These are phyloP conservation scores for Piper betle DNA, from an alignment of 164 flowering plant genomes.

Conservation along the genomic window DNA sequence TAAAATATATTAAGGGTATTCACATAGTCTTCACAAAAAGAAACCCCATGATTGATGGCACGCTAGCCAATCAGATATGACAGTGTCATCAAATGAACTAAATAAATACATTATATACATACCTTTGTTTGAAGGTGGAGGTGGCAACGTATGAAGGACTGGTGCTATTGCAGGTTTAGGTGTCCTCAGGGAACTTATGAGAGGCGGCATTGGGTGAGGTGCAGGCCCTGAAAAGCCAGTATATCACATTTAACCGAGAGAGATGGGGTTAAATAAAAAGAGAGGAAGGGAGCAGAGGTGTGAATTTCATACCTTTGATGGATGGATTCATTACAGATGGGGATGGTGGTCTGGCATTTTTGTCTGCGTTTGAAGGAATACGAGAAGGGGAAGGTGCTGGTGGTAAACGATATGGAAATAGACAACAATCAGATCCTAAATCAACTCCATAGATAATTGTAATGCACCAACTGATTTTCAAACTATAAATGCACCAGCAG, in stretches of 20 bases:
- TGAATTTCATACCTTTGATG: conserved; percentile 17
- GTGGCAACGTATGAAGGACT: conserved; percentile 40
- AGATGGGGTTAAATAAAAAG: background rate
- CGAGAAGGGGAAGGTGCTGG: conserved; percentile 25
- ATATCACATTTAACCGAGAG: background rate
- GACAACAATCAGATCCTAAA: no score
- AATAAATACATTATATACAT: background rate
- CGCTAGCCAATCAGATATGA: no score
- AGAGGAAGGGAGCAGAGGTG: background rate
- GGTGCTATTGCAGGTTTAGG: conserved; percentile 21
- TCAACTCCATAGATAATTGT: no score
- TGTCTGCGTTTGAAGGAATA: background rate
- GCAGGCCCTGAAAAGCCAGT: conserved; percentile 14
- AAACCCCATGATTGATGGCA: no score
- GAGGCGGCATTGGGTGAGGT: conserved; percentile 25
- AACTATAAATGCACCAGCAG: no score
- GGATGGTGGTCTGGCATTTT: conserved; percentile 20
- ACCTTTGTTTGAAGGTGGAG: conserved; percentile 79
- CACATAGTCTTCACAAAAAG: background rate
- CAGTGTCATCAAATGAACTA: background rate
- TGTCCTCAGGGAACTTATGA: conserved; percentile 22
- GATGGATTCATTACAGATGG: conserved; percentile 16
- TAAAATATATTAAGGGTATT: background rate
- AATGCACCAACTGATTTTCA: no score
- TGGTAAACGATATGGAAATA: conserved; percentile 13